Conservation (phyloP, 768 basidiomycete genomes). For the Lactifluus subvellereus region DNA sequence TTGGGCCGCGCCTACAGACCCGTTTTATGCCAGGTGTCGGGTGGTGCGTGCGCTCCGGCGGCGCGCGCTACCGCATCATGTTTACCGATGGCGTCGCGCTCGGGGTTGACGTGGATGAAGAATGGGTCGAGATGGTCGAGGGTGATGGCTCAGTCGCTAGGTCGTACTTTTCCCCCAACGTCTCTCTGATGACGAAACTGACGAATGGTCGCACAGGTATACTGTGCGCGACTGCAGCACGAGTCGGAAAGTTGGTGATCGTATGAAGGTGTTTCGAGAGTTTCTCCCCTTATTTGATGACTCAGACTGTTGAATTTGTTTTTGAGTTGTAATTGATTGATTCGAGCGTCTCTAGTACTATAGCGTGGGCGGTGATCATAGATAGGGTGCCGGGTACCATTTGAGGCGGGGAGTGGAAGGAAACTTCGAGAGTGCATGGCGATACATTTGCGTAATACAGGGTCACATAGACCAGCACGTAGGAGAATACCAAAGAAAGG, state of each 20-base stretch:
- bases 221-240: constrained; percentile 33
- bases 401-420: too few species aligned
- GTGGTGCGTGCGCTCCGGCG: constrained; percentile 40
- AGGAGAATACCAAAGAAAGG: too few species aligned
- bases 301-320: background rate
- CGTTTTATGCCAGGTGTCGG: constrained; percentile 38
- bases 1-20: constrained; percentile 28
- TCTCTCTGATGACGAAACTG: background rate
- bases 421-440: too few species aligned
- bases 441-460: too few species aligned
- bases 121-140: constrained; percentile 35
- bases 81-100: constrained; percentile 38
- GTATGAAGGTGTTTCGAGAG: constrained; percentile 39
- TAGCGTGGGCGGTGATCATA: background rate
- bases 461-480: too few species aligned
- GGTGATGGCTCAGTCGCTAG: constrained; percentile 29
- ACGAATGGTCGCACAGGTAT: constrained; percentile 26
- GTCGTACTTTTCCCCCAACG: constrained; percentile 8
- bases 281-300: constrained; percentile 41
- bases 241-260: constrained; percentile 34
- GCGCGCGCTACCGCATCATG: constrained; percentile 40
- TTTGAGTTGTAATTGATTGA: background rate
- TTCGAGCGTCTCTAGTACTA: background rate
- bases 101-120: constrained; percentile 41
- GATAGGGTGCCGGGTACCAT: too few species aligned